Conservation (phyloP, 352 stramenopile genomes). For the Phytopythium montanum region DNA sequence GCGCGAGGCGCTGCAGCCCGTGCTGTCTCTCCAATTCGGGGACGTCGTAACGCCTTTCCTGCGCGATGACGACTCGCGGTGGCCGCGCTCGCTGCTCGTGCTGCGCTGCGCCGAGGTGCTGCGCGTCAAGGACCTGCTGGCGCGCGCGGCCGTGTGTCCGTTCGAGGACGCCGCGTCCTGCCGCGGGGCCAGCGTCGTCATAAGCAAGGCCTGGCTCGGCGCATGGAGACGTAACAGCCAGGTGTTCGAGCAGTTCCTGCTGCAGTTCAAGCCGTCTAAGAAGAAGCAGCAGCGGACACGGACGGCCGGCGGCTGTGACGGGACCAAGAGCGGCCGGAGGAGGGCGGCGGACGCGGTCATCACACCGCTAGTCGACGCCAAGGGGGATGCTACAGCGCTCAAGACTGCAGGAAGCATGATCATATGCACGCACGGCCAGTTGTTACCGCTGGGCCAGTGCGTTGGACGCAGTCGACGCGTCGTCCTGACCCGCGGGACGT, state of each 20-base stretch:
- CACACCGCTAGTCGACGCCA: constrained; percentile 15
- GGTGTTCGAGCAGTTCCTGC: constrained; percentile 65
- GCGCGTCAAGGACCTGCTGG: constrained; percentile 54
- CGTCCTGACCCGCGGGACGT: constrained; percentile 43
- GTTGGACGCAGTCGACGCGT: constrained; percentile 56
- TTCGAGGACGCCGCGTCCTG: constrained; percentile 39
- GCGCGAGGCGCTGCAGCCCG: constrained; percentile 50
- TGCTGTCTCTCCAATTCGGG: constrained; percentile 52
- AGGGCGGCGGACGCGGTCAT: not conserved
- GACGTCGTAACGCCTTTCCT: constrained; percentile 55
- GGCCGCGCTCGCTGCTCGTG: constrained; percentile 53
- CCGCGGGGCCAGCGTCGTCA: constrained; percentile 39
- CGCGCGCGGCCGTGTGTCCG: constrained; percentile 22
- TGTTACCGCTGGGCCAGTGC: constrained; percentile 55
- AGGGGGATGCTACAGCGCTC: constrained; percentile 32
- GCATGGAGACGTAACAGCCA: constrained; percentile 73
- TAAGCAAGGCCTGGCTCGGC: constrained; percentile 72
- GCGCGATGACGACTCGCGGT: constrained; percentile 39
- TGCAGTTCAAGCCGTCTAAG: constrained; percentile 68
- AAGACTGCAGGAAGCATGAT: constrained; percentile 39
- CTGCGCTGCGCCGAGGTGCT: constrained; percentile 65
- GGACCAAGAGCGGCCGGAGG: not conserved
- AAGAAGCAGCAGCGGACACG: constrained; percentile 53
- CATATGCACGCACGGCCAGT: constrained; percentile 55
- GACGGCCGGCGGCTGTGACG: constrained; percentile 20